A percentile compares a stretch with the other conserved stretches of the same genome.
Evolutionary conservation across 83 land plant species (phyloP).

Genomic region (Picea mariana): DNA sequence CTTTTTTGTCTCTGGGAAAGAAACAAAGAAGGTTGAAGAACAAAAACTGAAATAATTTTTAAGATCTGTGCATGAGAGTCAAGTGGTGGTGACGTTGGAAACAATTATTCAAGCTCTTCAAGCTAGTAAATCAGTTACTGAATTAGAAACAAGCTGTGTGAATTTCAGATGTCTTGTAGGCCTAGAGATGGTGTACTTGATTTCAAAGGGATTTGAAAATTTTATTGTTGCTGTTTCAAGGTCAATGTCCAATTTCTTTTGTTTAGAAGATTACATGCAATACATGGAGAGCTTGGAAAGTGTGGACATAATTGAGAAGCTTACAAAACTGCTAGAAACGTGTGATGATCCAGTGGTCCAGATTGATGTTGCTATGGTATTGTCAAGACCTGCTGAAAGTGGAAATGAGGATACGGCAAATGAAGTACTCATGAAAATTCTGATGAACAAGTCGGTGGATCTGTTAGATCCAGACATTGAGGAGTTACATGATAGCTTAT

Average conservation of each 20-base stretch:
- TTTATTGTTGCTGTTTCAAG: constrained; percentile 30
- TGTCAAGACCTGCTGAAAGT: constrained; percentile 37
- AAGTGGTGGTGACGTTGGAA: constrained; percentile 24
- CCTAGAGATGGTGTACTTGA: constrained; percentile 27
- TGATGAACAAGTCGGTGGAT: constrained; percentile 27
- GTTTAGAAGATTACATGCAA: constrained; percentile 24
- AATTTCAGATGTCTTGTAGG: constrained; percentile 35
- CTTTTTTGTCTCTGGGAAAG: constrained; percentile 37
- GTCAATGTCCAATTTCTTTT: constrained; percentile 35
- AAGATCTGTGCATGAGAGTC: constrained; percentile 16
- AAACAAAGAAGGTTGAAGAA: constrained; percentile 24
- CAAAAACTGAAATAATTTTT: constrained; percentile 16
- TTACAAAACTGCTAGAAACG: constrained; percentile 19
- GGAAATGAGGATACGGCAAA: constrained; percentile 22
- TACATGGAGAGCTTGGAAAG: constrained; percentile 26
- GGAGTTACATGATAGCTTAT: constrained; percentile 39
- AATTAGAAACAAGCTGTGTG: constrained; percentile 34
- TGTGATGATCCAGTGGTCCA: constrained; percentile 22
- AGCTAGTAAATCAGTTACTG: constrained; percentile 48
- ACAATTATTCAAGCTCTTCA: constrained; percentile 28
- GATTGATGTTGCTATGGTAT: constrained; percentile 25
- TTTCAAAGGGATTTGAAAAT: constrained; percentile 19
- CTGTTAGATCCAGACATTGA: constrained; percentile 35
- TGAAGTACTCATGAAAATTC: constrained; percentile 29
- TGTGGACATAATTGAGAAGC: constrained; percentile 34